Evolutionary conservation across 306 rosid species (phyloP), one percentile per base, ranked within the genome.

Genomic region (Vigna reflexopilosa): DNA sequence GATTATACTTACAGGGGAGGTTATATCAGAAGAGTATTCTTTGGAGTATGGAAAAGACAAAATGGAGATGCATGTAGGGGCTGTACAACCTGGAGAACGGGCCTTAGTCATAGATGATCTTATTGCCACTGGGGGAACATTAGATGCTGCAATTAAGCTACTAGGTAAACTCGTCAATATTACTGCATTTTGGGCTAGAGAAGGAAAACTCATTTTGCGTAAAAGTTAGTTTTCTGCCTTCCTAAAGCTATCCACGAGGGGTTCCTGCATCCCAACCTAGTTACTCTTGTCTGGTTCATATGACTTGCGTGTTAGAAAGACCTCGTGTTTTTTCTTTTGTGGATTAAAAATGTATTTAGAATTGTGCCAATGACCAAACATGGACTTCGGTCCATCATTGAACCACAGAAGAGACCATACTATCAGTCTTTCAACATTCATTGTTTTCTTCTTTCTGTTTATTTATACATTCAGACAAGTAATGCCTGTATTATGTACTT

Each of bases 41-140:
- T 85, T 96, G 85, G 97, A 91, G 88, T 96, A 96, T 81, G 99
- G 99, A 83, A 93, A 94, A 67, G 99, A 93, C 85, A 91, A 7
- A 86, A 93, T 93, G 22, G 98, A 96, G 87, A 96, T 96, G 99
- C 99, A 96, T 73, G 98, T 90, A 1, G 99, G 98, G 77, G 99
- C 99, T 69, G 96, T 96, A 13, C 72, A 91, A 76, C 51, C 87
- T 12, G 99, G 99, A 72, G 99, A 96, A 56, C 93, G 99, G 42
- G 99, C 97, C 70, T 81, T 96, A 49, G 72, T 96, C 87, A 85
- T 96, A 70, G 98, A 96, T 77, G 99, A 96, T 86, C 98, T 96
- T 82, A 91, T 96, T 84, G 99, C 99, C 51, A 96, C 97, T 8
- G 99, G 99, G 22, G 99, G 99, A 81, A 96, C 99, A 30, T 84